Conservation (phyloP, 1,139 yeast species). For the Pichia sp. region DNA sequence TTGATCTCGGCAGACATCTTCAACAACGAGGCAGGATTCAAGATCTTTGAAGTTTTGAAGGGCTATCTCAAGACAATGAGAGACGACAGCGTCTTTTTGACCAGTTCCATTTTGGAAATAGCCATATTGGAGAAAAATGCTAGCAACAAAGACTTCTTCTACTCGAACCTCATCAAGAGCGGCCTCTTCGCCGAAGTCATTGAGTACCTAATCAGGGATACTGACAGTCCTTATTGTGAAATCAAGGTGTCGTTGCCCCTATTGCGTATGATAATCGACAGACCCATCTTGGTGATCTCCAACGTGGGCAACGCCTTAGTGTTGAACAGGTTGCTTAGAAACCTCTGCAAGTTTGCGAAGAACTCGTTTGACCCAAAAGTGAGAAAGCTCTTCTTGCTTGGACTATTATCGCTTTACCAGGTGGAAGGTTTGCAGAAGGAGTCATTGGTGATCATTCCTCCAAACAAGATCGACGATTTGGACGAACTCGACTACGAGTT, state of each 20-base stretch:
- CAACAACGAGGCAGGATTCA: slow-evolving; percentile 32
- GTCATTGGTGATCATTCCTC: background rate
- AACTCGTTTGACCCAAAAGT: slow-evolving; percentile 28
- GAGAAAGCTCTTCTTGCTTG: slow-evolving; percentile 27
- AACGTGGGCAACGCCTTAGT: background rate
- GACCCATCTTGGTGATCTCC: slow-evolving; percentile 13
- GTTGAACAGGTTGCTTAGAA: slow-evolving; percentile 16
- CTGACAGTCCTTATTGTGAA: slow-evolving; percentile 46
- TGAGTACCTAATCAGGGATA: slow-evolving; percentile 44
- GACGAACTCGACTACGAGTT: slow-evolving; percentile 26
- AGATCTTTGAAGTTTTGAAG: slow-evolving; percentile 50
- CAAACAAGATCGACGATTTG: background rate
- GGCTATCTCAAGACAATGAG: slow-evolving; percentile 59
- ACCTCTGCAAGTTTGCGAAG: slow-evolving; percentile 19
- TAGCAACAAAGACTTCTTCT: slow-evolving; percentile 29
- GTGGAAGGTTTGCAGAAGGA: slow-evolving; percentile 5
- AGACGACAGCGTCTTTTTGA: slow-evolving; percentile 60
- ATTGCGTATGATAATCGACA: slow-evolving; percentile 34
- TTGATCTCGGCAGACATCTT: slow-evolving; percentile 54
- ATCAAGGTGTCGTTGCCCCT: slow-evolving; percentile 49
- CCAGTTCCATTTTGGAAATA: slow-evolving; percentile 58
- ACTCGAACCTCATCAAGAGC: slow-evolving; percentile 41
- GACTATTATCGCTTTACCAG: slow-evolving; percentile 27
- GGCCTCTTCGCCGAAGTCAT: slow-evolving; percentile 46
- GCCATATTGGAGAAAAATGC: slow-evolving; percentile 35